Conservation (phyloP, 148 eudicot species). For the Chenopodium berlandieri region DNA sequence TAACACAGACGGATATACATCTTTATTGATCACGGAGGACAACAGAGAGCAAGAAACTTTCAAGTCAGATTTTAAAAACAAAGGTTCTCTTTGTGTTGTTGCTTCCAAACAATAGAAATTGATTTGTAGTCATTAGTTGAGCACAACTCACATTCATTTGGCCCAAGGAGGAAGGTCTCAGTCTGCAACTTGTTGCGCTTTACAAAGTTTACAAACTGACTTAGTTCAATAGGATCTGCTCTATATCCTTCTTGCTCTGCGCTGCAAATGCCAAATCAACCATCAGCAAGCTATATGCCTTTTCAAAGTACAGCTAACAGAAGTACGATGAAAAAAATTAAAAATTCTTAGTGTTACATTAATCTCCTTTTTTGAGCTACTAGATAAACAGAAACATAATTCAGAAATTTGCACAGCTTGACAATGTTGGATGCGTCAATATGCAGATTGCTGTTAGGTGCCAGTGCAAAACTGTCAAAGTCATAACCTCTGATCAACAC, state of each 20-base stretch:
- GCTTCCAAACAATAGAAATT: neutral
- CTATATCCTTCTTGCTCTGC: slow-evolving; percentile 83
- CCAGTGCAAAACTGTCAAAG: neutral
- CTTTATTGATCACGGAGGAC: neutral
- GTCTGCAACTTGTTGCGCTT: slow-evolving; percentile 66
- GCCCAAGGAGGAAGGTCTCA: slow-evolving; percentile 72
- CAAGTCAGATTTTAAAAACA: neutral
- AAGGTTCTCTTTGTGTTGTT: neutral
- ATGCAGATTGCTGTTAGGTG: neutral
- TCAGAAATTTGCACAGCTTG: neutral
- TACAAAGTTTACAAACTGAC: slow-evolving; percentile 63
- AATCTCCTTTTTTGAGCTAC: neutral
- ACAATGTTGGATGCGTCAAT: neutral
- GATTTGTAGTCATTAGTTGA: neutral
- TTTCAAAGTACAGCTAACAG: neutral
- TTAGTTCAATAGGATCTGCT: slow-evolving; percentile 66
- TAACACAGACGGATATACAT: neutral
- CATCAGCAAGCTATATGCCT: neutral
- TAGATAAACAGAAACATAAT: neutral
- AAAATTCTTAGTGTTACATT: neutral
- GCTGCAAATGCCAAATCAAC: slow-evolving; percentile 43
- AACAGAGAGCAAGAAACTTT: neutral
- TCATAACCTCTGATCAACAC: neutral
- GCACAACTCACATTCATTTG: slow-evolving; percentile 74
- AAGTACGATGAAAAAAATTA: neutral